Evolutionary conservation across 768 basidiomycete species (phyloP), one percentile per base, ranked within the genome.

Genomic region (Boletus insuetus): DNA sequence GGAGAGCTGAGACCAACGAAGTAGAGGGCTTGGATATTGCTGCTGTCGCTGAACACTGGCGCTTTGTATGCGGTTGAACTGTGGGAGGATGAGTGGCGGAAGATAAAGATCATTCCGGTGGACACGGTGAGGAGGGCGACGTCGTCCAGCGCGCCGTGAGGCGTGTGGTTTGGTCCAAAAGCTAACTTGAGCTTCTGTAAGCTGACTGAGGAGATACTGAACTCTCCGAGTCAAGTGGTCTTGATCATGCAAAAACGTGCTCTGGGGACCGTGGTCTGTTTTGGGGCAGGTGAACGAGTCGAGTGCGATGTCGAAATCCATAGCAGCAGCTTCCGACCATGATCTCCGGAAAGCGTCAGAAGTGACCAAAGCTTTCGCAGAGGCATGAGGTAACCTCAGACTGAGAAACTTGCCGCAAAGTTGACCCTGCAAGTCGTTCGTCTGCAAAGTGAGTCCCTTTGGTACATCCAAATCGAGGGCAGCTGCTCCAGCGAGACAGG

Each of bases 381-480:
- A 70, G 5, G 79, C 69, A 16, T 71, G 58, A 9, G 89, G 87
- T 4, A 90, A 50, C 31, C 76, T 77, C 10, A 94, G 20, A 61
- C 80, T 84, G 6, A 80, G 81, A 35, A 86, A 75, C 62, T 81
- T 90, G 42, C 82, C 79, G 66, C 90, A 86, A 37, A 77, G 76
- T 29, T 80, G 76, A 16, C 89, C 85, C 3, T 87, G 86, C 24
- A 89, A 71, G 63, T 95, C 88, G 64, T 94, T 96, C 58, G 74
- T 82, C 53, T 90, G 83, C 17, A 91, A 59, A 29, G 73, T 74
- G 29, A 94, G 54, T 4, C 93, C 93, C 8, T 70, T 58, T 1
- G 85, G 79, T 0, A 91, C 58, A 1, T 74, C 66, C 16, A 89
- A 48, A 24, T 85, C 75, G 12, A 87, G 32, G 0, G 85, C 85